Conservation (phyloP, 2,329 filamentous ascomycete genomes). For the Parascedosporium putredinis region DNA sequence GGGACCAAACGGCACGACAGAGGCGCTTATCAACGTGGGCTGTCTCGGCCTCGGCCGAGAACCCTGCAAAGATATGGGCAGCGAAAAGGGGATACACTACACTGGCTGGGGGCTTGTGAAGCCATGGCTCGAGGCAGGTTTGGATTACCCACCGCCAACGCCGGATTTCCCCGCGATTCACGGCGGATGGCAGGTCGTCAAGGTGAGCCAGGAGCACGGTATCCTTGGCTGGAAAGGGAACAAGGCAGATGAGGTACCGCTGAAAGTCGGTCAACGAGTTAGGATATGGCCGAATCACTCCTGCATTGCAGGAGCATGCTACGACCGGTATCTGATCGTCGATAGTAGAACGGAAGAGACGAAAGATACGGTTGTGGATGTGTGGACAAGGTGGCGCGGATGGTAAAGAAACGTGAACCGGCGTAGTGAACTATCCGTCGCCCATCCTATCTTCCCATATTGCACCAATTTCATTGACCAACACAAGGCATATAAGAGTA, state of each 20-base stretch:
- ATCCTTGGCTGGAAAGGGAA: constrained; percentile 50
- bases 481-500: no score
- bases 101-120: constrained; percentile 60
- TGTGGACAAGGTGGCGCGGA: constrained; percentile 62
- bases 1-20: constrained; percentile 34
- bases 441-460: background rate
- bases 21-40: constrained; percentile 61
- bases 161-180: constrained; percentile 31
- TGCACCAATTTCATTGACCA: no score
- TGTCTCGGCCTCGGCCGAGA: constrained; percentile 62
- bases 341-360: constrained; percentile 46
- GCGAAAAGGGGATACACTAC: constrained; percentile 37
- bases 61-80: constrained; percentile 46
- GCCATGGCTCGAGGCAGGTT: constrained; percentile 35
- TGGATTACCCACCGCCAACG: constrained; percentile 22
- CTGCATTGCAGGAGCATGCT: constrained; percentile 63
- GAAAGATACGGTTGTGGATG: constrained; percentile 57
- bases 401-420: constrained; percentile 38
- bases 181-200: constrained; percentile 55
- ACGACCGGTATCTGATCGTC: constrained; percentile 64
- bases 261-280: constrained; percentile 56
- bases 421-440: background rate
- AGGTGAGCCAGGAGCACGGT: constrained; percentile 70
- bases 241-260: constrained; percentile 31
- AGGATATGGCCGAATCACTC: constrained; percentile 73